These are phyloP conservation scores for Periconia sp. DNA, from an alignment of 2,329 filamentous ascomycete species.

Conservation along the genomic window DNA sequence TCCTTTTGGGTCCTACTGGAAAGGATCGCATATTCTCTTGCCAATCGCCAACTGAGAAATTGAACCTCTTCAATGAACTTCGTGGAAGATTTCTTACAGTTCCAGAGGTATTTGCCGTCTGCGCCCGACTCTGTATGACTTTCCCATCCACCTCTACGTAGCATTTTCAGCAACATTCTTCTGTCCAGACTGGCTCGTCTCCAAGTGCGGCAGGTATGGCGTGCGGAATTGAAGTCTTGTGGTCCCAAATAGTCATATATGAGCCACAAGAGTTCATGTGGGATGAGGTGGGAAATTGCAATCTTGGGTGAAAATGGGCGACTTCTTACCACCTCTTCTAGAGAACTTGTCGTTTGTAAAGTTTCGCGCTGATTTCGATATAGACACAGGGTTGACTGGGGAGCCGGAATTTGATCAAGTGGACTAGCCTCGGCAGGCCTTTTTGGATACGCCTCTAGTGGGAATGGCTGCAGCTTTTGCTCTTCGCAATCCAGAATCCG, in stretches of 20 bases:
- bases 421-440: not conserved
- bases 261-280: constrained; percentile 51
- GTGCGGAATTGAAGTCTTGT: constrained; percentile 60
- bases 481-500: constrained; percentile 8
- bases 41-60: constrained; percentile 50
- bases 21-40: constrained; percentile 54
- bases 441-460: not conserved
- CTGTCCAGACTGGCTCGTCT: constrained; percentile 59
- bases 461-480: constrained; percentile 2
- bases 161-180: constrained; percentile 54
- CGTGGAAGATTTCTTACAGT: not conserved
- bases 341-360: constrained; percentile 31
- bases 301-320: constrained; percentile 20
- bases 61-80: constrained; percentile 27
- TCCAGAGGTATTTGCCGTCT: not conserved
- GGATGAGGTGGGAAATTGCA: not conserved
- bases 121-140: constrained; percentile 10
- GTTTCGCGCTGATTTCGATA: constrained; percentile 16
- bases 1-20: constrained; percentile 44
- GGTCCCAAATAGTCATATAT: constrained; percentile 51
- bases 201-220: constrained; percentile 63
- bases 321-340: constrained; percentile 1
- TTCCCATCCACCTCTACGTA: constrained; percentile 60
- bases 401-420: not conserved
- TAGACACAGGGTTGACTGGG: constrained; percentile 15